A percentile compares a stretch with the other conserved stretches of the same genome.
Evolutionary conservation across 768 basidiomycete species (phyloP).

Genomic region (Termitomyces bulborhizus): DNA sequence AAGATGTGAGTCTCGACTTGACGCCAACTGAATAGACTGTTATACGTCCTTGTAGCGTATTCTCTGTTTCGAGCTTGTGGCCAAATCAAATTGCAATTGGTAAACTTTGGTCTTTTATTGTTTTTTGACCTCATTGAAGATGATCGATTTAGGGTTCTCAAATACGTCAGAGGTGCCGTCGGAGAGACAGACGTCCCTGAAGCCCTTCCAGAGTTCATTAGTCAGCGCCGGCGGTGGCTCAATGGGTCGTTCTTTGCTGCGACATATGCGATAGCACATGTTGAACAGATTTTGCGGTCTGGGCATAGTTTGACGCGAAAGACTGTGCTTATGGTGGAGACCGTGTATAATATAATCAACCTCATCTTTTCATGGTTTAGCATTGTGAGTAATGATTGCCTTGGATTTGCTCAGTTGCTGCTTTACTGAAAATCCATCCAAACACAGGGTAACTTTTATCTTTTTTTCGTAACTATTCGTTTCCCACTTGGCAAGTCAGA

Average conservation of each 20-base stretch:
- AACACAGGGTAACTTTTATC: constrained; percentile 83
- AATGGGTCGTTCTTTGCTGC: constrained; percentile 95
- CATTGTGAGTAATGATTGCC: constrained; percentile 46
- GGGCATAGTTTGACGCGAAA: constrained; percentile 81
- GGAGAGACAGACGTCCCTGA: constrained; percentile 96
- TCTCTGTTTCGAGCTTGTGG: constrained; percentile 74
- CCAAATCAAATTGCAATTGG: constrained; percentile 77
- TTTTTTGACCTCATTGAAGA: not conserved
- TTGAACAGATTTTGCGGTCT: constrained; percentile 70
- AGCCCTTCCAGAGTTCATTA: constrained; percentile 87
- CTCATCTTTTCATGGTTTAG: constrained; percentile 92
- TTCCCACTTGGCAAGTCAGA: not conserved
- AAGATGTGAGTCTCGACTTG: constrained; percentile 60
- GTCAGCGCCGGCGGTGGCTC: constrained; percentile 84
- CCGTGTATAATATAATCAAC: constrained; percentile 82
- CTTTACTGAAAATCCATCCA: not conserved
- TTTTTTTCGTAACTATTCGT: constrained; percentile 73
- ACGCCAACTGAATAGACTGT: constrained; percentile 13
- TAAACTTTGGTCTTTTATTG: constrained; percentile 20
- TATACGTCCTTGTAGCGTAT: constrained; percentile 50
- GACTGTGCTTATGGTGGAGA: constrained; percentile 67
- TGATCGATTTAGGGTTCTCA: constrained; percentile 65
- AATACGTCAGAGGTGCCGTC: constrained; percentile 91
- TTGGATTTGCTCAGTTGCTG: not conserved
- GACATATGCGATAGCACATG: constrained; percentile 88